phyloP scores from a whole-genome alignment of 805 yeast genomes.

The Spathaspora girioi region DNA sequence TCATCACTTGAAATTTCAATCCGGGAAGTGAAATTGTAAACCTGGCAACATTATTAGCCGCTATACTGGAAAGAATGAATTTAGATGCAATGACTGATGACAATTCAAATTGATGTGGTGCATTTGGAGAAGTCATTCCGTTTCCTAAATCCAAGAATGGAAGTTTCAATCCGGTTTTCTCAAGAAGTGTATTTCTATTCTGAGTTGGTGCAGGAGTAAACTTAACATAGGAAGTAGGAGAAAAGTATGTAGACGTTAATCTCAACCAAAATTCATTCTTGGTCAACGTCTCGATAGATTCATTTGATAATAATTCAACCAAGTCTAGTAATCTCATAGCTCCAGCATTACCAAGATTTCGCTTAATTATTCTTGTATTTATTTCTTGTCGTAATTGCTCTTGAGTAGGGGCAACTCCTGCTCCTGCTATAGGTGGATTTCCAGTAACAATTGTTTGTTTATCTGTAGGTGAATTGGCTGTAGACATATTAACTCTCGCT shows the following conservation, averaged over 20 bases:
- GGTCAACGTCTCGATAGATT: conserved; percentile 23
- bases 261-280: conserved; percentile 34
- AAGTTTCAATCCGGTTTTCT: conserved; percentile 5
- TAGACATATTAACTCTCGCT: conserved; percentile 14
- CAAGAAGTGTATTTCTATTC: conserved; percentile 2
- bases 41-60: conserved; percentile 36
- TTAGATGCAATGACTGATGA: conserved; percentile 63
- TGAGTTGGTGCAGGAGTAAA: conserved; percentile 20
- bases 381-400: conserved; percentile 21
- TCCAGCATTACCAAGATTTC: conserved; percentile 42
- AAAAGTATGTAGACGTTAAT: conserved; percentile 27
- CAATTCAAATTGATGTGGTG: conserved; percentile 52
- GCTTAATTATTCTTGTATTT: conserved; percentile 31
- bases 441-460: conserved; percentile 3
- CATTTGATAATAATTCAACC: conserved; percentile 35
- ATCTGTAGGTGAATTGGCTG: conserved; percentile 15
- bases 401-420: conserved; percentile 5
- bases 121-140: not conserved
- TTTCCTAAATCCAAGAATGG: conserved; percentile 3
- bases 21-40: conserved; percentile 33
- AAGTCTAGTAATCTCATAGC: conserved; percentile 37
- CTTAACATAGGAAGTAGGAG: conserved; percentile 28
- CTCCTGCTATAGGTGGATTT: conserved; percentile 11
- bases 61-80: conserved; percentile 50
- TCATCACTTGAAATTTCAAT: conserved; percentile 36